Evolutionary conservation across 768 basidiomycete genomes (phyloP).

Genomic region (Calocybe cyanea): DNA sequence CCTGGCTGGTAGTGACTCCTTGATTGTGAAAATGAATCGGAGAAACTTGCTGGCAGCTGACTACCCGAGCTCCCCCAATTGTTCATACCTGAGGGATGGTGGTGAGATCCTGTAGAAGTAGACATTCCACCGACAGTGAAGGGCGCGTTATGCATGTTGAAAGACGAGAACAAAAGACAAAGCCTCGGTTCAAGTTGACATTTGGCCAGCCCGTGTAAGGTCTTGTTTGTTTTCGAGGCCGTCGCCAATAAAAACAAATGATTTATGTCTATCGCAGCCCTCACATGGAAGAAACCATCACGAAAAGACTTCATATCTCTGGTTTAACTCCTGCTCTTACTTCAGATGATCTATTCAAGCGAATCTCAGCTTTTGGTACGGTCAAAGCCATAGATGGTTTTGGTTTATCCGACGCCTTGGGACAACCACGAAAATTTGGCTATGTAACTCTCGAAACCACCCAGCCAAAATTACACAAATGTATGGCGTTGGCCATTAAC

Average conservation of each 20-base stretch:
- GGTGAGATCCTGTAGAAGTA: slow-evolving; percentile 42
- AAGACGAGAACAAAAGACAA: not conserved
- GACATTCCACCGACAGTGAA: slow-evolving; percentile 65
- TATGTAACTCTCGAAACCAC: slow-evolving; percentile 71
- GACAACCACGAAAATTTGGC: slow-evolving; percentile 66
- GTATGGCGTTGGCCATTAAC: slow-evolving; percentile 33
- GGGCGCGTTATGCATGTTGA: slow-evolving; percentile 36
- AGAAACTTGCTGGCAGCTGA: slow-evolving; percentile 47
- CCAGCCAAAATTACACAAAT: slow-evolving; percentile 54
- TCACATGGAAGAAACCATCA: slow-evolving; percentile 22
- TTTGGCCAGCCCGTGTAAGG: not conserved
- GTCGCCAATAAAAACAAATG: not conserved
- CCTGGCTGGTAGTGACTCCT: slow-evolving; percentile 78
- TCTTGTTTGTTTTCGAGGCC: not conserved
- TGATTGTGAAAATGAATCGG: slow-evolving; percentile 68
- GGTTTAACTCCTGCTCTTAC: slow-evolving; percentile 69
- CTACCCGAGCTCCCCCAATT: slow-evolving; percentile 44
- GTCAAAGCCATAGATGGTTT: slow-evolving; percentile 71
- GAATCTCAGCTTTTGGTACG: slow-evolving; percentile 63
- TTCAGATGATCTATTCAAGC: slow-evolving; percentile 48
- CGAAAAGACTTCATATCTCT: slow-evolving; percentile 70
- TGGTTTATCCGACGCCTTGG: slow-evolving; percentile 58
- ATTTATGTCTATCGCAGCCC: not conserved
- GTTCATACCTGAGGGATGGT: slow-evolving; percentile 43
- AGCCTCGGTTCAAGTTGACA: not conserved